Evolutionary conservation across 495 filamentous ascomycete genomes (phyloP).

Genomic region (Aspergillus saccharolyticus): DNA sequence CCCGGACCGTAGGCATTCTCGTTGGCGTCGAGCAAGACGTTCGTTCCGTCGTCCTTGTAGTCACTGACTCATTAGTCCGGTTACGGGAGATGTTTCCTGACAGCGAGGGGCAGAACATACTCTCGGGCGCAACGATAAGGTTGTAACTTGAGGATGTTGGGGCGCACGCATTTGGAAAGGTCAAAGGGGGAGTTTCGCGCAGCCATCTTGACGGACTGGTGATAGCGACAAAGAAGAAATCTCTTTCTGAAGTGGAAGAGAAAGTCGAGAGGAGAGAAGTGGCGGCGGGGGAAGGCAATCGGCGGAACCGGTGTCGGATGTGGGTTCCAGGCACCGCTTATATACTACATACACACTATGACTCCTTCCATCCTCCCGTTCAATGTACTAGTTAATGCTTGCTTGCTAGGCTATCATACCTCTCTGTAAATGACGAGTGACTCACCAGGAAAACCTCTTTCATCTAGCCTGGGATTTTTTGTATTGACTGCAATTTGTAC

Average conservation of each 20-base stretch:
- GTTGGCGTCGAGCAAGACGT: slow-evolving; percentile 94
- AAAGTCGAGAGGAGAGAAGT: slow-evolving; percentile 2
- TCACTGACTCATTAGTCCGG: slow-evolving; percentile 58
- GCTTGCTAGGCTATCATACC: no score
- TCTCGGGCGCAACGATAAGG: slow-evolving; percentile 83
- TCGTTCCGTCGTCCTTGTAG: slow-evolving; percentile 98
- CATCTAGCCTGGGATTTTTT: no score
- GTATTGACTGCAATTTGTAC: no score
- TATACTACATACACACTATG: neutral
- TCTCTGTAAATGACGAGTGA: no score
- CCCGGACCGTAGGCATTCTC: slow-evolving; percentile 93
- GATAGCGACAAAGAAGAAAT: neutral
- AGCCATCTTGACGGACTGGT: slow-evolving; percentile 31
- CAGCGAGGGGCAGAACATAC: slow-evolving; percentile 42
- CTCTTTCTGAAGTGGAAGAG: neutral
- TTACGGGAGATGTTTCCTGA: slow-evolving; percentile 9
- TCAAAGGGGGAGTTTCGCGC: slow-evolving; percentile 55
- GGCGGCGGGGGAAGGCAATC: slow-evolving; percentile 6
- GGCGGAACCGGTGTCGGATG: slow-evolving; percentile 10
- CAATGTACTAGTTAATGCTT: no score
- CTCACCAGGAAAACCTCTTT: no score
- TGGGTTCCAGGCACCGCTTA: neutral
- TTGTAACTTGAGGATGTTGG: slow-evolving; percentile 76
- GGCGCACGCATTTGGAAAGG: slow-evolving; percentile 71
- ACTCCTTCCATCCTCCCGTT: neutral